phyloP scores from a whole-genome alignment of 73 alveolate species.

The Urostyla sp. region DNA sequence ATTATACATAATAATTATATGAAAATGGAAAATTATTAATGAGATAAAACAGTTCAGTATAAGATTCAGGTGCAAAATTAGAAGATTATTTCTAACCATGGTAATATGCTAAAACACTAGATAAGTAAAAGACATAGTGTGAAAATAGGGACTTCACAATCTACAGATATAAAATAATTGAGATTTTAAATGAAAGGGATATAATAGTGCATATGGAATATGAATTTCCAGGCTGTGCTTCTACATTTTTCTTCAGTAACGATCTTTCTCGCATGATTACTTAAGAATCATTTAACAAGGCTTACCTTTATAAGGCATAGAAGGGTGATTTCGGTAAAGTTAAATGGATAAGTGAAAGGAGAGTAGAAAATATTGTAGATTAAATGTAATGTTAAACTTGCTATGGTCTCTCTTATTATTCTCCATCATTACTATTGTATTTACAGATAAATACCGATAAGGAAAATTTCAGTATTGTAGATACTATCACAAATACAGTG shows the following conservation, averaged over 20 bases:
- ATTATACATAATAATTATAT: neutral
- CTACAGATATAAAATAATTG: slow-evolving; percentile 1
- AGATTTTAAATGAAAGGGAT: neutral
- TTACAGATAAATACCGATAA: neutral
- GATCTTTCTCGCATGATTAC: slow-evolving; percentile 8
- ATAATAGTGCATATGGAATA: slow-evolving; percentile 20
- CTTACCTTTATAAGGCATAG: neutral
- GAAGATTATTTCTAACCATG: neutral
- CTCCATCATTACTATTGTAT: neutral
- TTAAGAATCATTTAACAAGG: neutral
- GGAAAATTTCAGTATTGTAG: neutral
- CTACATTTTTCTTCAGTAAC: neutral
- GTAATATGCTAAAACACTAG: neutral
- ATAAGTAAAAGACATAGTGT: neutral
- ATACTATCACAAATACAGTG: neutral
- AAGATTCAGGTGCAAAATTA: neutral
- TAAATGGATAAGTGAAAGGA: neutral
- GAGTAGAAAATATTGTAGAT: neutral
- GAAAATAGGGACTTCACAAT: neutral
- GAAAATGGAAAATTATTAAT: neutral
- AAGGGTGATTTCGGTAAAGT: neutral
- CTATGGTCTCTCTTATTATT: neutral
- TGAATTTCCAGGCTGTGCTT: neutral
- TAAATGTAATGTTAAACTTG: neutral
- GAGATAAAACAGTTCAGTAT: neutral